Evolutionary conservation across 202 grass and related monocot genomes (phyloP), one percentile per base, ranked within the genome.

Genomic region (Thinopyrum obtusiflorum): DNA sequence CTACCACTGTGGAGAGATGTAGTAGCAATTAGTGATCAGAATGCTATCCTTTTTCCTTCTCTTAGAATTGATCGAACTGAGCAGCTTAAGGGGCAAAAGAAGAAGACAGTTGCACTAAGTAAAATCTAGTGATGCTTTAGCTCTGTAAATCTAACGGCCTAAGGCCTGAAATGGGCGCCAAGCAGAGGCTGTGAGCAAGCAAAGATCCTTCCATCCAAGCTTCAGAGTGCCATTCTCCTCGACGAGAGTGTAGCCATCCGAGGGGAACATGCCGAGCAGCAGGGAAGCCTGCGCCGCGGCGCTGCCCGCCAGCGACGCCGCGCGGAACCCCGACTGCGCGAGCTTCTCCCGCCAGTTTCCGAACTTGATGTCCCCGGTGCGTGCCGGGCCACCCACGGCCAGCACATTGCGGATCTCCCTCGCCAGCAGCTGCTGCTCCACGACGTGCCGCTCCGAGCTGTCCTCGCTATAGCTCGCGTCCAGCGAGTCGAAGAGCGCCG

Each of bases 191-290:
- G 96, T 98, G 14, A 98, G 91, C 25, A 95, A 75, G 88, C 96
- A 98, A 12, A 98, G 89, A 61, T 98, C 96, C 88, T 98, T 98
- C 96, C 93, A 98, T 0, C 96, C 96, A 1, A 98, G 96, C 88
- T 96, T 98, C 0, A 98, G 91, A 0, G 91, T 82, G 6, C 96
- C 96, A 1, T 94, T 95, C 92, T 98, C 96, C 86, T 98, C 96
- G 4, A 96, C 73, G 11, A 98, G 89, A 9, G 96, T 98, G 87
- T 98, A 98, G 8, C 96, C 93, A n/a, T 95, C 90, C 2, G 93
- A 96, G 2, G 93, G 96, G 89, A 99, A 99, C 97, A 99, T 96
- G 82, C 93, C 97, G 6, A 99, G 91, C 49, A 99, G 88, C 51
- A 99, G 83, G 4, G 90, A 86, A 2, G 97, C 93, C 88, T 99